These are phyloP conservation scores for Penicillium pulvis DNA, from an alignment of 495 filamentous ascomycete species.

Conservation along the genomic window DNA sequence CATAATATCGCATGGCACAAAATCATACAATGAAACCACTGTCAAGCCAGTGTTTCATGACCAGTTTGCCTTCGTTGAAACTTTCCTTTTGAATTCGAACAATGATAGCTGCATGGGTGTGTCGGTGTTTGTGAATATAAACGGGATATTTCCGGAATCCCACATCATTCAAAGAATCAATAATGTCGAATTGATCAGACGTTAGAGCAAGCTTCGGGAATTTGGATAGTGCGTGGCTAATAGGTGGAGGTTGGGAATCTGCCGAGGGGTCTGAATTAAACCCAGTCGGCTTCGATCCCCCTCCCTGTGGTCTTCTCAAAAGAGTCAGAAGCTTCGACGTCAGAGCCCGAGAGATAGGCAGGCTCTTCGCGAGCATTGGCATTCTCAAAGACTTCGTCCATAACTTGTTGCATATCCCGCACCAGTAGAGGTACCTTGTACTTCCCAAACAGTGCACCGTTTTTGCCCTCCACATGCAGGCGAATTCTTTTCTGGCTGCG, in stretches of 20 bases:
- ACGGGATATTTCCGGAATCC: conserved; percentile 83
- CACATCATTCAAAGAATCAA: conserved; percentile 71
- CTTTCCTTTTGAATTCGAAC: conserved; percentile 62
- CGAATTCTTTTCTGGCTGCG: conserved; percentile 72
- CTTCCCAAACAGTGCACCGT: conserved; percentile 59
- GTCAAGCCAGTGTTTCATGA: conserved; percentile 79
- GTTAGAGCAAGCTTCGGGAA: conserved; percentile 70
- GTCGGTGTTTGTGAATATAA: conserved; percentile 76
- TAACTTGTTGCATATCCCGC: conserved; percentile 66
- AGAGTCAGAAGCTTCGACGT: conserved; percentile 31
- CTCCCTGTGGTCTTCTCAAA: conserved; percentile 1
- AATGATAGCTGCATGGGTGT: conserved; percentile 91
- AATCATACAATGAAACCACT: conserved; percentile 68
- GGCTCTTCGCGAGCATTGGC: conserved; percentile 62
- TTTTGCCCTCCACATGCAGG: conserved; percentile 71
- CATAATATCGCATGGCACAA: not conserved
- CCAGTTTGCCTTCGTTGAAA: conserved; percentile 76
- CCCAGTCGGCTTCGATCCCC: not conserved
- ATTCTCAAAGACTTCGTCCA: conserved; percentile 74
- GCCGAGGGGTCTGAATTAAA: not conserved
- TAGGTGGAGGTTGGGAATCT: not conserved
- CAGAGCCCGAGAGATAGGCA: conserved; percentile 56
- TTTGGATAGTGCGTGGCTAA: not conserved
- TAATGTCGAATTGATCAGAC: conserved; percentile 78
- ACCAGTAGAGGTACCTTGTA: conserved; percentile 80